Percentiles rank a stretch among this genome's conserved stretches.
Evolutionary conservation across 2,329 filamentous ascomycete genomes (phyloP).

Genomic region (Metarhizium robertsii): DNA sequence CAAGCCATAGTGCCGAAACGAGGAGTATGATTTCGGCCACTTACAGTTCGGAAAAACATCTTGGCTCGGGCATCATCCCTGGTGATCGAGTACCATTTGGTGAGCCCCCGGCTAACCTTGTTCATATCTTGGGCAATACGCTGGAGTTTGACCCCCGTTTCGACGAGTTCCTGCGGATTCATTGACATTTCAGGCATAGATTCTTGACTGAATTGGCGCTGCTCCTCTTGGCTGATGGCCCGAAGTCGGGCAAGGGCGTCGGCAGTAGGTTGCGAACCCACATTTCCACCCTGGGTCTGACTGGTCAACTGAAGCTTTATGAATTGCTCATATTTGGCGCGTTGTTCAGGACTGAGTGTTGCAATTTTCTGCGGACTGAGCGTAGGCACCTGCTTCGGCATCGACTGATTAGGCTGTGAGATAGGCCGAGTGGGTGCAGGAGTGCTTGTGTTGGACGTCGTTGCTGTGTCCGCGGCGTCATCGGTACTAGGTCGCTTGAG

Average conservation of each 20-base stretch:
- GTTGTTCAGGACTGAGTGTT: conserved; percentile 33
- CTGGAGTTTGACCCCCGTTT: conserved; percentile 34
- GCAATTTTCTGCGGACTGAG: conserved; percentile 27
- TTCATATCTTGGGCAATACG: conserved; percentile 31
- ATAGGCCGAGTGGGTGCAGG: conserved; percentile 12
- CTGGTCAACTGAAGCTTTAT: conserved; percentile 20
- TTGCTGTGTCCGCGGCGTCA: conserved; percentile 25
- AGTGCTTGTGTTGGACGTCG: conserved; percentile 11
- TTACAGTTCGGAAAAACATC: conserved; percentile 44
- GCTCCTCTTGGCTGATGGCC: conserved; percentile 30
- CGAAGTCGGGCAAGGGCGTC: conserved; percentile 24
- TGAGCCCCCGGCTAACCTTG: conserved; percentile 34
- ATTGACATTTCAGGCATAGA: conserved; percentile 36
- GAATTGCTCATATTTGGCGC: conserved; percentile 32
- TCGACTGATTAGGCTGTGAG: conserved; percentile 15
- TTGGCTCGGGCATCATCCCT: conserved; percentile 39
- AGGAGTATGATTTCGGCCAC: conserved; percentile 14
- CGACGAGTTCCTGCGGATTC: conserved; percentile 32
- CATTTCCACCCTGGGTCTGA: conserved; percentile 11
- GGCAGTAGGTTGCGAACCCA: conserved; percentile 10
- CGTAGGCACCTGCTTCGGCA: conserved; percentile 13
- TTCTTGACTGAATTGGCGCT: conserved; percentile 28
- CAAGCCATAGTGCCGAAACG: not conserved
- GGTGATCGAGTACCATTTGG: conserved; percentile 38
- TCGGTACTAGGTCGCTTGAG: conserved; percentile 43